phyloP scores from a whole-genome alignment of 345 rosid genomes.

The Cochlearia excelsa region DNA sequence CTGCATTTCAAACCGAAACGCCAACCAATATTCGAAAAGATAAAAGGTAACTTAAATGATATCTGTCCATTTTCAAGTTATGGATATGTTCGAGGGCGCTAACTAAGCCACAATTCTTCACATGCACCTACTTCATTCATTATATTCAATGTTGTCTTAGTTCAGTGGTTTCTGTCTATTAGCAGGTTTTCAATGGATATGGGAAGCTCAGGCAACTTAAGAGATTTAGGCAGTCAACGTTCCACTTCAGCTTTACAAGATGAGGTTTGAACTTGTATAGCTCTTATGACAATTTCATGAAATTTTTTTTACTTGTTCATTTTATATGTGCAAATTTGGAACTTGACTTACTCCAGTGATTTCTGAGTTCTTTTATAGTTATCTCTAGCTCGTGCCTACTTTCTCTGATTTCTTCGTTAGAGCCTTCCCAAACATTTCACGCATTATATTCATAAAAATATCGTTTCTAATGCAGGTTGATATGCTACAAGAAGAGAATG shows the following conservation, averaged over 20 bases:
- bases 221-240: conserved; percentile 50
- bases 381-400: conserved; percentile 6
- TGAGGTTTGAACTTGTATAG: conserved; percentile 50
- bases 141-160: conserved; percentile 18
- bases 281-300: conserved; percentile 17
- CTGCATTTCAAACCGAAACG: conserved; percentile 40
- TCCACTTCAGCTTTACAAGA: conserved; percentile 76
- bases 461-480: conserved; percentile 57
- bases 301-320: conserved; percentile 2
- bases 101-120: conserved; percentile 11
- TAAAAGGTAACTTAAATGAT: conserved; percentile 46
- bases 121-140: not conserved
- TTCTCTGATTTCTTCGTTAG: conserved; percentile 1
- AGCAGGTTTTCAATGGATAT: conserved; percentile 55
- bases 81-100: conserved; percentile 3
- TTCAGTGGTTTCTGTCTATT: conserved; percentile 25
- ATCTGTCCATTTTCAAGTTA: not conserved
- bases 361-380: conserved; percentile 10
- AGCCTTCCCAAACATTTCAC: conserved; percentile 3
- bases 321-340: not conserved
- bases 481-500: conserved; percentile 74
- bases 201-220: conserved; percentile 48
- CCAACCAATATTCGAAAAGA: conserved; percentile 46
- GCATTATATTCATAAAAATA: conserved; percentile 14
- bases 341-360: conserved; percentile 12